phyloP scores from a whole-genome alignment of 148 eudicot genomes.

The Heliosperma pusillum region DNA sequence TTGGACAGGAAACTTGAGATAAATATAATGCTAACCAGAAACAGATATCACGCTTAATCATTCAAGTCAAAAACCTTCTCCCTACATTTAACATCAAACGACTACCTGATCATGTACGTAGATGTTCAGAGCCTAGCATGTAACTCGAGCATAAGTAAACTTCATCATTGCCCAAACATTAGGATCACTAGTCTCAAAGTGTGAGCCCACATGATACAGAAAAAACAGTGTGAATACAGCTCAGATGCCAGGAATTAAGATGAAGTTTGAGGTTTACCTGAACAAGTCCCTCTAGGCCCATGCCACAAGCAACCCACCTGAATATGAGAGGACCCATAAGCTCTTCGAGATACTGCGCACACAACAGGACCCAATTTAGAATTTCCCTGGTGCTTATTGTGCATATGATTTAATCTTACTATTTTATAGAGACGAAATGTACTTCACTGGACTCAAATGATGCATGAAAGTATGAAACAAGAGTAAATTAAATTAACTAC shows the following conservation, averaged over 20 bases:
- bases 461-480: conserved; percentile 7
- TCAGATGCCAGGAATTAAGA: neutral
- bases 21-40: neutral
- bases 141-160: neutral
- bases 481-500: neutral
- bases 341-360: conserved; percentile 75
- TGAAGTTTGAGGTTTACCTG: conserved; percentile 48
- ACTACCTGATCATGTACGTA: neutral
- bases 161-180: neutral
- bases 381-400: no score
- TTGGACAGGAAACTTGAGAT: neutral
- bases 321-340: conserved; percentile 78
- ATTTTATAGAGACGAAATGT: neutral
- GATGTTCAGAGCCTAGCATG: neutral
- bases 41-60: neutral
- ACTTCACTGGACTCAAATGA: neutral
- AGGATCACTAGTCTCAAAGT: neutral
- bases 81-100: neutral
- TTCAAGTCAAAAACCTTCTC: neutral
- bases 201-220: conserved; percentile 2
- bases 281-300: conserved; percentile 73
- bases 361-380: neutral
- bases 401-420: neutral
- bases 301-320: conserved; percentile 82
- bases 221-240: neutral